Base-by-base conservation (phyloP, 495 filamentous ascomycete species). In the Parathielavia appendiculata region DNA sequence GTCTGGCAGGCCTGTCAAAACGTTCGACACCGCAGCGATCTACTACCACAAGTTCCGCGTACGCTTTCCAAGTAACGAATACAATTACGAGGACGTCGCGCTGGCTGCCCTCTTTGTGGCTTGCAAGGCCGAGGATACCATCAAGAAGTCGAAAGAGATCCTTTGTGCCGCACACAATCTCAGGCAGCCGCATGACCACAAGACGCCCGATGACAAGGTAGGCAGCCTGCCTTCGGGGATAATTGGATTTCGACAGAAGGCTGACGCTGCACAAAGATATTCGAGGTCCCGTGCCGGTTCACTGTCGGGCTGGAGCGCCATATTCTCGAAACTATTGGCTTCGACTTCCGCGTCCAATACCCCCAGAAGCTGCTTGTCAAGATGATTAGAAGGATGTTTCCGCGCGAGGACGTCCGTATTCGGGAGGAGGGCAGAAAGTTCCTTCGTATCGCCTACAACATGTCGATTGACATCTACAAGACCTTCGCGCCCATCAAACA, bases 41-140 rank as follows among this genome's bases (percentile, higher is more conserved):
- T 93, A 93, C 63, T 96, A 91, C 71, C 91, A 96, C 73, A 87
- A 87, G 55, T 96, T 96, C 67, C 86, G 91, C 20, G 78, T 97
- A 36, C 76, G 84, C 7, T 90, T 92, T 68, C 79, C 84, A 16
- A 86, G 89, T 60, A 81, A 67, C 54, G 88, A 90, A 57, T 91
- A 92, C 70, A 75, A 74, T 59, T 80, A 72, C 63, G 68, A 76
- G 36, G 93, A 97, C 69, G 91, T 90, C 5, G 89, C 91, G 4
- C 82, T 91, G 0, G 92, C 93, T 13, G 84, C 89, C 32, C 77
- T 98, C 34, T 92, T 97, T 65, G 86, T 88, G 17, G 91, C 91
- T 38, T 97, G 92, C 81, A 98, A 98, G 72, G 91, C 92, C 45
- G 93, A 98, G 67, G 93, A 98, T 69, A 97, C 93, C 1, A 78